These are phyloP conservation scores for Magnaporthiopsis incrustans DNA, from an alignment of 2,329 filamentous ascomycete genomes.

Conservation along the genomic window DNA sequence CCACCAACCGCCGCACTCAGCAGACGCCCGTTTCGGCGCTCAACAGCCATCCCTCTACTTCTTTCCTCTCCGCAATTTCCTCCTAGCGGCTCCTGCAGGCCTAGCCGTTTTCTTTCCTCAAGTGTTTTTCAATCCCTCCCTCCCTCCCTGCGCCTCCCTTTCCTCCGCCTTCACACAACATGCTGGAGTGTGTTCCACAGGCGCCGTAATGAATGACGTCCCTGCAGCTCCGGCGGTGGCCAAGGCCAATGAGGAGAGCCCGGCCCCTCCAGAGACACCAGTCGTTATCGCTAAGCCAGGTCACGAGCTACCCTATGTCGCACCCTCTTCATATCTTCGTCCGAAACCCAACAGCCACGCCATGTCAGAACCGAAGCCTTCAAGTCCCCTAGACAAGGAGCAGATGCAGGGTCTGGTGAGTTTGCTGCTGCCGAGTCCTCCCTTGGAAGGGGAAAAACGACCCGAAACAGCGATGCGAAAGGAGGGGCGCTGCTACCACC, in stretches of 20 bases:
- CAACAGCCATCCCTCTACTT: too few relatives aligned
- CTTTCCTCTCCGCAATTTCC: too few relatives aligned
- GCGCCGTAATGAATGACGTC: conserved; percentile 12
- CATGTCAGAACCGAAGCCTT: conserved; percentile 32
- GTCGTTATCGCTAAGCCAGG: conserved; percentile 22
- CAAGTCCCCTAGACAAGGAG: conserved; percentile 62
- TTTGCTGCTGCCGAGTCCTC: conserved; percentile 6
- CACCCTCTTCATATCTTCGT: conserved; percentile 51
- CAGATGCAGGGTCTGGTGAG: conserved; percentile 72
- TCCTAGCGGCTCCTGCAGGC: too few relatives aligned
- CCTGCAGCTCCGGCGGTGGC: conserved; percentile 14
- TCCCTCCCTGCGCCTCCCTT: background rate
- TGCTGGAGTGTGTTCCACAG: conserved; percentile 6
- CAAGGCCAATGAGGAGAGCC: conserved; percentile 16
- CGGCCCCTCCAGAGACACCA: conserved; percentile 12
- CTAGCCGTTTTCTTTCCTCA: background rate
- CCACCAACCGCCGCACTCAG: too few relatives aligned
- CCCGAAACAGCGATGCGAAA: too few relatives aligned
- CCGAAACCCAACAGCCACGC: conserved; percentile 31
- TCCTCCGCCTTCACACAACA: background rate
- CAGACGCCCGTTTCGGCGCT: too few relatives aligned
- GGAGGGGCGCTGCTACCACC: too few relatives aligned
- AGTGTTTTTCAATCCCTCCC: background rate
- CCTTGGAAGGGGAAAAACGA: too few relatives aligned
- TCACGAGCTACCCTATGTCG: conserved; percentile 49